Evolutionary conservation across 2,329 filamentous ascomycete species (phyloP).

Genomic region (Curvularia lunata): DNA sequence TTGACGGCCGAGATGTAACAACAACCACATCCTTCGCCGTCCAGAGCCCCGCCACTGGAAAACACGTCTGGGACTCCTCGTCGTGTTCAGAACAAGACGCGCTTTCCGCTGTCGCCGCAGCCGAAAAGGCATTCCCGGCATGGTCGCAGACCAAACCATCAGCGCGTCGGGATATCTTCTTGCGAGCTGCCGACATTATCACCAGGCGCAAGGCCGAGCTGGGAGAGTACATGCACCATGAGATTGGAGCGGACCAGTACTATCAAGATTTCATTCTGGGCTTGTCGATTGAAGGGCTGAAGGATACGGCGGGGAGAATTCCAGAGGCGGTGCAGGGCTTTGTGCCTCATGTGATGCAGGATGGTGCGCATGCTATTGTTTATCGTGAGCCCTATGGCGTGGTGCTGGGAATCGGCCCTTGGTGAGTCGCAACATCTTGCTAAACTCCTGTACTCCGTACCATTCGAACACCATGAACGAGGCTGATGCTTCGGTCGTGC

Average conservation of each 20-base stretch:
- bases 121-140: background rate
- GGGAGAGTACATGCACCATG: slow-evolving; percentile 3
- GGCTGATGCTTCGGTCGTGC: background rate
- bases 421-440: slow-evolving; percentile 1
- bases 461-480: background rate
- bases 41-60: background rate
- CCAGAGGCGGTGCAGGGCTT: slow-evolving; percentile 1
- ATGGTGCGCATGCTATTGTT: slow-evolving; percentile 10
- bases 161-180: background rate
- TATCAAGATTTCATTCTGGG: slow-evolving; percentile 1
- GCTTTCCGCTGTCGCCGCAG: background rate
- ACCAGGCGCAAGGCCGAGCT: background rate
- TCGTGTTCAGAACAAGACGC: background rate
- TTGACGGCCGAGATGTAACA: background rate
- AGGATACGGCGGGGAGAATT: background rate
- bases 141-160: slow-evolving; percentile 1
- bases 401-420: slow-evolving; percentile 13
- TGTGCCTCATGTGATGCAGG: slow-evolving; percentile 1
- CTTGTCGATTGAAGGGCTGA: background rate
- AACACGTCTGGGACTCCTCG: background rate
- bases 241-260: slow-evolving; percentile 1
- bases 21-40: background rate
- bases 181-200: slow-evolving; percentile 1
- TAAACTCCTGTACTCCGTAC: background rate
- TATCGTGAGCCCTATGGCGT: slow-evolving; percentile 16